A percentile compares a stretch with the other conserved stretches of the same genome.
These are phyloP conservation scores for Sicyos baderoa DNA, from an alignment of 306 rosid species.

Conservation along the genomic window DNA sequence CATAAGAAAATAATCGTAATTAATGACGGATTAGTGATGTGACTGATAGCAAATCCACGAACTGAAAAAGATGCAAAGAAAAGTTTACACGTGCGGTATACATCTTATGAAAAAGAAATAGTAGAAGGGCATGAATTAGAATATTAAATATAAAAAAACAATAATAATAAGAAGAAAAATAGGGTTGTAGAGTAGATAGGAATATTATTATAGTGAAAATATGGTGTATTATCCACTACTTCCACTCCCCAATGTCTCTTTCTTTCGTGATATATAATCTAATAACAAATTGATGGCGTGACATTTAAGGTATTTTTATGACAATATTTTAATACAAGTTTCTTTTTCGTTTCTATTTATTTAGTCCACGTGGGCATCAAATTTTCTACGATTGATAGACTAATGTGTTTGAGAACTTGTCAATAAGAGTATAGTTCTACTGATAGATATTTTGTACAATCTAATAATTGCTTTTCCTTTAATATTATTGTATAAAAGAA, in stretches of 20 bases:
- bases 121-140: too few relatives aligned
- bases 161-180: background rate
- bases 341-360: background rate
- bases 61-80: background rate
- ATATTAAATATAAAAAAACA: too few relatives aligned
- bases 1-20: too few relatives aligned
- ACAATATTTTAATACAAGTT: too few relatives aligned
- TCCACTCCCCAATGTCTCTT: background rate
- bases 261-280: background rate
- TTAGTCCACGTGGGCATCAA: background rate
- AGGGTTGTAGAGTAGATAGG: background rate
- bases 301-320: background rate
- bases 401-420: too few relatives aligned
- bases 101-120: too few relatives aligned
- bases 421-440: too few relatives aligned
- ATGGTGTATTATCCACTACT: background rate
- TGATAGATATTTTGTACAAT: too few relatives aligned
- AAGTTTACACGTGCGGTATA: background rate
- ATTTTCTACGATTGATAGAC: too few relatives aligned
- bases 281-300: background rate
- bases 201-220: background rate
- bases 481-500: too few relatives aligned
- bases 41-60: background rate
- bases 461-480: too few relatives aligned
- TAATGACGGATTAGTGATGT: background rate